Conservation (phyloP, 2,329 filamentous ascomycete species). For the Raffaelea arxii region DNA sequence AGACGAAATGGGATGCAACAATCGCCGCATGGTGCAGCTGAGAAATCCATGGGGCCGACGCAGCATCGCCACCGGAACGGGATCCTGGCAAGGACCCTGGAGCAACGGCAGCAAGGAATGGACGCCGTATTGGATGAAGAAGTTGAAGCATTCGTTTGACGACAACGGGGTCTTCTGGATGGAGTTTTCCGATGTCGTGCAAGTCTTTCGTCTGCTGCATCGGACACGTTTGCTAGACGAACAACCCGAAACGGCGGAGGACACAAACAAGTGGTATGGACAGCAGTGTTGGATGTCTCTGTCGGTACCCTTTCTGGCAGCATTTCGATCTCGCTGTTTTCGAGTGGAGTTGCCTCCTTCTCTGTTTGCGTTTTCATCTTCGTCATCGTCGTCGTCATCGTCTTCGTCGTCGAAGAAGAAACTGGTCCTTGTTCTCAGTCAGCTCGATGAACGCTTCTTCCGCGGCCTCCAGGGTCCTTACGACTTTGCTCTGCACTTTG, state of each 20-base stretch:
- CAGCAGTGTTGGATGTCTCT: conserved; percentile 36
- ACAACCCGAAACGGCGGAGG: no score
- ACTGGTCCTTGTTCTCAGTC: conserved; percentile 32
- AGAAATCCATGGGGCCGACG: conserved; percentile 61
- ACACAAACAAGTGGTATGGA: no score
- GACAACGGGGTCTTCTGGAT: conserved; percentile 52
- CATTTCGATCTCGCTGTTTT: no score
- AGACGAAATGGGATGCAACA: no score
- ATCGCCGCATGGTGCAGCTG: no score
- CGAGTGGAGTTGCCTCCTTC: no score
- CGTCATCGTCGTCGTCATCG: no score
- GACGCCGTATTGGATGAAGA: conserved; percentile 63
- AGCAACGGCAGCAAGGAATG: conserved; percentile 64
- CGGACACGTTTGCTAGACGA: conserved; percentile 36
- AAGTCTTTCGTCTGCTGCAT: conserved; percentile 33
- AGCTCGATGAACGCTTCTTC: conserved; percentile 37
- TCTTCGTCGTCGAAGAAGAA: conserved; percentile 35
- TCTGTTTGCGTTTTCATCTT: no score
- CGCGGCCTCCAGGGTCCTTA: conserved; percentile 34
- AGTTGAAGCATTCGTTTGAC: conserved; percentile 55
- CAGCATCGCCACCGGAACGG: conserved; percentile 19
- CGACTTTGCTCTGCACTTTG: conserved; percentile 30
- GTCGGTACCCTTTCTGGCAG: no score
- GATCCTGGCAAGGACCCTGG: conserved; percentile 65
- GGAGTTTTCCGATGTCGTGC: conserved; percentile 32